These are phyloP conservation scores for Nothophaeocryptopus gaeumannii DNA, from an alignment of 2,329 filamentous ascomycete genomes.

Conservation along the genomic window DNA sequence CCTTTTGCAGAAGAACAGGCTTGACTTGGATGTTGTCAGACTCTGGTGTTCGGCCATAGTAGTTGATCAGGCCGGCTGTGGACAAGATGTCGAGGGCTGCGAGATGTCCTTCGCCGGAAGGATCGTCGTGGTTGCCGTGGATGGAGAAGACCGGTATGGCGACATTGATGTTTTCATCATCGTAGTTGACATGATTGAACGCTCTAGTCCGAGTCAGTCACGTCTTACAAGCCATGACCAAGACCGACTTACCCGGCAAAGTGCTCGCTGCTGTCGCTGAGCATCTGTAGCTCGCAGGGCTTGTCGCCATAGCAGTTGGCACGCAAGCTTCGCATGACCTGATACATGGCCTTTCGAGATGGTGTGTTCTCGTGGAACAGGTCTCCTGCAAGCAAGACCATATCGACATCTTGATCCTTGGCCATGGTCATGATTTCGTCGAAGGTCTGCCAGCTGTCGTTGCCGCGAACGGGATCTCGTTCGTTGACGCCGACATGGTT, in stretches of 20 bases:
- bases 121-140: slow-evolving; percentile 97
- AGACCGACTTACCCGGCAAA: slow-evolving; percentile 54
- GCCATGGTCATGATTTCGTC: slow-evolving; percentile 92
- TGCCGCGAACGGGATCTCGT: slow-evolving; percentile 86
- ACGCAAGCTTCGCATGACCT: slow-evolving; percentile 91
- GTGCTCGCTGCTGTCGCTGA: slow-evolving; percentile 87
- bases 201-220: slow-evolving; percentile 44
- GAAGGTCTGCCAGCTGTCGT: slow-evolving; percentile 95
- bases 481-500: slow-evolving; percentile 98
- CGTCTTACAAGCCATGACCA: neutral
- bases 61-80: slow-evolving; percentile 88
- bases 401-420: slow-evolving; percentile 86
- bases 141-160: slow-evolving; percentile 98
- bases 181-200: slow-evolving; percentile 95
- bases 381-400: slow-evolving; percentile 92
- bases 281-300: slow-evolving; percentile 89
- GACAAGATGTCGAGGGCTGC: slow-evolving; percentile 90
- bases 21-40: slow-evolving; percentile 92
- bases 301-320: slow-evolving; percentile 94
- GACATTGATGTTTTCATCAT: slow-evolving; percentile 94
- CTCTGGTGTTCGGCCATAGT: slow-evolving; percentile 88
- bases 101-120: slow-evolving; percentile 89
- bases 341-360: slow-evolving; percentile 90
- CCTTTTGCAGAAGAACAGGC: slow-evolving; percentile 89
- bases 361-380: slow-evolving; percentile 98